Evolutionary conservation across 495 filamentous ascomycete genomes (phyloP), one percentile per base, ranked within the genome.

Genomic region (Ascobolus immersus): DNA sequence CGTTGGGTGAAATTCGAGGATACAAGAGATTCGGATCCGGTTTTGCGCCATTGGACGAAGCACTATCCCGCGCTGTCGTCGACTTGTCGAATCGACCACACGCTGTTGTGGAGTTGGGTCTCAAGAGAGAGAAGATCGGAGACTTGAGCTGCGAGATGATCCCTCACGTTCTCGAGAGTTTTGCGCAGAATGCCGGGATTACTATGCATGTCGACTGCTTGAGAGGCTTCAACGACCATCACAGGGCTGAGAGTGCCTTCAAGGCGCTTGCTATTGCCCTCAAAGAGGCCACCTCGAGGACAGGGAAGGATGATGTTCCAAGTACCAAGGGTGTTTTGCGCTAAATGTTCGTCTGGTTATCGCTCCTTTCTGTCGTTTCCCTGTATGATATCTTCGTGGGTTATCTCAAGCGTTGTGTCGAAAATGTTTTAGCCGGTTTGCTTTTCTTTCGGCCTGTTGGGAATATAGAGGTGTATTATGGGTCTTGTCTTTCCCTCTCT

Each of bases 121-220:
- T 90, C 40, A 64, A 60, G 55, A 65, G 84, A 24, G 84, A 93
- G 62, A 86, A 77, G 67, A 76, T 94, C 43, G 86, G 86, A 19
- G 76, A 81, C 43, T 53, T 94, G 45, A 82, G 75, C 61, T 74
- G 67, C 32, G 84, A 96, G 65, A 96, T 94, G 86, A 68, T 96
- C 34, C 82, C 86, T 33, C 86, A 96, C 57, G 84, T 84, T 29
- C 51, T 96, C 52, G 69, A 80, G 56, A 82, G 74, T 55, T 96
- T 91, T 55, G 81, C 84, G 24, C 75, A 84, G 58, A 75, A 66
- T 4, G 79, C 86, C 5, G 68, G 76, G n/a, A 61, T 92, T 30
- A 96, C 86, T 19, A 50, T 94, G 54, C 86, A 96, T 58, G 76
- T 94, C 31, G 79, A 92, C 51, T 78, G 74, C 49, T 47, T 89